Evolutionary conservation across 345 rosid genomes (phyloP).

Genomic region (Salix exigua): DNA sequence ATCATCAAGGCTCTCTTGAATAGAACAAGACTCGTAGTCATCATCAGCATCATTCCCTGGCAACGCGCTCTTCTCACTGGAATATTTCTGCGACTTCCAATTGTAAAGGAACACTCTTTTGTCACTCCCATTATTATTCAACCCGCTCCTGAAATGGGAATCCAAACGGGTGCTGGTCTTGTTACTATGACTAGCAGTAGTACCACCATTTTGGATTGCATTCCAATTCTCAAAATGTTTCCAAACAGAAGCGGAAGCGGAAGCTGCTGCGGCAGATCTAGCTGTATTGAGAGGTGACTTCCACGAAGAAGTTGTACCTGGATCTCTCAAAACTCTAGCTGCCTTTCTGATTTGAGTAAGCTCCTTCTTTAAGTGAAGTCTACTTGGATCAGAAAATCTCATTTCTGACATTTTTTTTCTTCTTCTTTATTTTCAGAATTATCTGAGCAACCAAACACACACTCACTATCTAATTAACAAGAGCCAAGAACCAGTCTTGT

Average conservation of each 20-base stretch:
- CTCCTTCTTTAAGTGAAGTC: slow-evolving; percentile 78
- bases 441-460: not conserved
- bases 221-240: slow-evolving; percentile 18
- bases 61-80: slow-evolving; percentile 45
- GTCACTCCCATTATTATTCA: slow-evolving; percentile 34
- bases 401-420: slow-evolving; percentile 50
- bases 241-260: slow-evolving; percentile 26
- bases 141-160: slow-evolving; percentile 22
- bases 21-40: slow-evolving; percentile 43
- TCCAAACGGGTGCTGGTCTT: slow-evolving; percentile 19
- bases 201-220: slow-evolving; percentile 19
- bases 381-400: slow-evolving; percentile 64
- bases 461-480: not conserved
- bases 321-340: slow-evolving; percentile 81
- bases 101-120: slow-evolving; percentile 69
- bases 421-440: not conserved
- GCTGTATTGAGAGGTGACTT: slow-evolving; percentile 67
- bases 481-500: not conserved
- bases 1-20: slow-evolving; percentile 56
- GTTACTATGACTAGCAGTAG: not conserved
- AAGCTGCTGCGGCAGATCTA: slow-evolving; percentile 49
- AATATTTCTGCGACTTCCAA: slow-evolving; percentile 68
- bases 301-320: slow-evolving; percentile 84
- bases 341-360: slow-evolving; percentile 90
- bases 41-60: slow-evolving; percentile 27